A percentile compares a stretch with the other conserved stretches of the same genome.
These are phyloP conservation scores for Trichocomaceae sp. DNA, from an alignment of 2,329 filamentous ascomycete genomes.

Conservation along the genomic window DNA sequence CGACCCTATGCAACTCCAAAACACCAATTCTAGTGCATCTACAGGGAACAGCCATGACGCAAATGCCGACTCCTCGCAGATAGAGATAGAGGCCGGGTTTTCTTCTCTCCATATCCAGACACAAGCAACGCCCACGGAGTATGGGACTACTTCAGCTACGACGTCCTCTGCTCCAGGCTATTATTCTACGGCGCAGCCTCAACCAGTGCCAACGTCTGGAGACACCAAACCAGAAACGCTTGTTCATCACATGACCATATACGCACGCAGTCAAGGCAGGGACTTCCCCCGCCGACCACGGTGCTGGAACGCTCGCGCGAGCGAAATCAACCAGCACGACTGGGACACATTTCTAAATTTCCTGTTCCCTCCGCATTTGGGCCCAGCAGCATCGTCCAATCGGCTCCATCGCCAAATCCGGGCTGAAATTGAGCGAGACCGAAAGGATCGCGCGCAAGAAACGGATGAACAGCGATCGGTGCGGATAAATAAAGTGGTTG, in stretches of 20 bases:
- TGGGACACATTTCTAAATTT: constrained; percentile 40
- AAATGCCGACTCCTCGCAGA: not conserved
- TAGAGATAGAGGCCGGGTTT: constrained; percentile 13
- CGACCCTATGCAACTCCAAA: constrained; percentile 28
- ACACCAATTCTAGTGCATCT: constrained; percentile 3
- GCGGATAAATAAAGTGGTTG: constrained; percentile 34
- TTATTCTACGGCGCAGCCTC: constrained; percentile 34
- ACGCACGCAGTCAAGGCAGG: constrained; percentile 35
- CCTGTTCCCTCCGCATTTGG: constrained; percentile 36
- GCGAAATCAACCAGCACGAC: constrained; percentile 35
- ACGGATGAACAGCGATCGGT: constrained; percentile 34
- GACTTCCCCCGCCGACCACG: constrained; percentile 38
- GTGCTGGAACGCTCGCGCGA: constrained; percentile 30
- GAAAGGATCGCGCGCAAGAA: constrained; percentile 38
- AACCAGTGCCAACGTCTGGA: constrained; percentile 14
- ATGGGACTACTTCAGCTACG: constrained; percentile 2
- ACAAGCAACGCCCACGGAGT: constrained; percentile 1
- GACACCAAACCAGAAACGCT: constrained; percentile 23
- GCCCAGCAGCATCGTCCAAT: constrained; percentile 30
- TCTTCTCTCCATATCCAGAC: constrained; percentile 16
- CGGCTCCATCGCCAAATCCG: constrained; percentile 33
- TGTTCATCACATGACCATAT: constrained; percentile 35
- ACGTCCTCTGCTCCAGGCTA: constrained; percentile 26
- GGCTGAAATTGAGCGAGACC: constrained; percentile 36
- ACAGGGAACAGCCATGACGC: not conserved